Base-by-base conservation (phyloP, 2,329 filamentous ascomycete species). In the Hawksworthiomyces lignivorus region DNA sequence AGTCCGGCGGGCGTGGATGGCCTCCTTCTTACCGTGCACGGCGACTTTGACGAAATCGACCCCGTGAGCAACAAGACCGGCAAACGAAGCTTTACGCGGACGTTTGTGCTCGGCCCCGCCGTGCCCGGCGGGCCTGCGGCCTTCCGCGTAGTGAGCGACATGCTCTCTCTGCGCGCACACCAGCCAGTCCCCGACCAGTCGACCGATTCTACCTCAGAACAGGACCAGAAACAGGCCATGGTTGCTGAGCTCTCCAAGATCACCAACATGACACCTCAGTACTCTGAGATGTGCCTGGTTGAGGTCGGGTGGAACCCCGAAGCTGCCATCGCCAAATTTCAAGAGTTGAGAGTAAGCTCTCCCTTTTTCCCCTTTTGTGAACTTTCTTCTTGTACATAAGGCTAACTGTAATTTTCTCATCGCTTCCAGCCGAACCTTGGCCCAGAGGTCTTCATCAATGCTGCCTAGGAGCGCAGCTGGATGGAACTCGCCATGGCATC, bases 261-360 rank as follows among this genome's bases (percentile, higher is more conserved):
- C 54, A 95, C 89, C 1, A 78, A 80, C 44, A 87, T 98, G 80
- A 92, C 78, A 8, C 63, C 80, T 9, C 70, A 84, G 45, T 94
- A 84, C 58, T 84, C 88, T 1, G 75, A 82, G 51, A 75, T 94
- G 69, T 96, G 90, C 54, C 70, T 97, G 14, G 72, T 77, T 3
- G 80, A 88, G 45, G 86, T 82, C 43, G 75, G 73, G 28, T 97
- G 88, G 87, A 77, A 94, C 57, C 77, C 89, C 36, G 75, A 84
- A 28, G 74, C 76, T 50, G 90, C 89, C 3, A 64, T 89, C 51
- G 67, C 73, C 41, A 77, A 85, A 24, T 96, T 95, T 57, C 75
- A 82, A 48, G 75, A 82, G 50, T 80, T 85, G 44, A 87, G 82
- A 70, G 85, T 84, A 67, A 57, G 69, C 53, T 34, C 10, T 4